Evolutionary conservation across 2,329 filamentous ascomycete species (phyloP), one percentile per base, ranked within the genome.

Genomic region (Plectosphaerella plurivora): DNA sequence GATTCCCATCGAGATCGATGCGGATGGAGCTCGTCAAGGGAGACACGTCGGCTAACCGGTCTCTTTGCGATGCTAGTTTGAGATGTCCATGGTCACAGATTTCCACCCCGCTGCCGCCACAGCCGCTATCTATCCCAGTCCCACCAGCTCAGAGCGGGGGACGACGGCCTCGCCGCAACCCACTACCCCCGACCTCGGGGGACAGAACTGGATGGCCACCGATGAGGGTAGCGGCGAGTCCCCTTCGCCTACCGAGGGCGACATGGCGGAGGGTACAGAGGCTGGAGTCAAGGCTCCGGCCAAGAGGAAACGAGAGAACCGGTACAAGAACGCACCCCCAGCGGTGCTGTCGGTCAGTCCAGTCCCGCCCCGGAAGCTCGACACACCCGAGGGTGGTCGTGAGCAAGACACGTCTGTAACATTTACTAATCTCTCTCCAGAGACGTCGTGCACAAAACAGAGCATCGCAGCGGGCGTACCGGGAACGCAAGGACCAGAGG

Each of bases 301-400:
- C 36, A 78, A 78, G 63, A 68, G 74, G 51, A 78, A 76, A 60
- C 69, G 76, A 1, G 75, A 78, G 57, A 79, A 78, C 62, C 68
- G 76, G 47, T 79, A 80, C 58, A 77, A 78, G 61, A 77, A 79
- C 51, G 76, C 76, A 1, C 73, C 76, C 1, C 73, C 74, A 0
- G 73, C 74, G 5, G 76, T 78, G 12, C 64, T 78, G 51, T 75
- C 71, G 52, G 76, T 78, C 69, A 64, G 74, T 53, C 36, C 69
- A 64, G 74, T 53, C 36, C 24, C 42, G 16, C 16, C 41, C 11
- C 28, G 8, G 8, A 12, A 33, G 28, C 28, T 20, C 41, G 16
- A 41, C 39, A 3, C 18, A n/a, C 33, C 22, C 39, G 15, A 45
- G 6, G n/a, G 25, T 18, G 16, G 36, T 33, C 37, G 10, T n/a